Percentiles rank a stretch among this genome's conserved stretches.
Evolutionary conservation across 2,329 filamentous ascomycete species (phyloP).

Genomic region (Aureobasidium sp.): DNA sequence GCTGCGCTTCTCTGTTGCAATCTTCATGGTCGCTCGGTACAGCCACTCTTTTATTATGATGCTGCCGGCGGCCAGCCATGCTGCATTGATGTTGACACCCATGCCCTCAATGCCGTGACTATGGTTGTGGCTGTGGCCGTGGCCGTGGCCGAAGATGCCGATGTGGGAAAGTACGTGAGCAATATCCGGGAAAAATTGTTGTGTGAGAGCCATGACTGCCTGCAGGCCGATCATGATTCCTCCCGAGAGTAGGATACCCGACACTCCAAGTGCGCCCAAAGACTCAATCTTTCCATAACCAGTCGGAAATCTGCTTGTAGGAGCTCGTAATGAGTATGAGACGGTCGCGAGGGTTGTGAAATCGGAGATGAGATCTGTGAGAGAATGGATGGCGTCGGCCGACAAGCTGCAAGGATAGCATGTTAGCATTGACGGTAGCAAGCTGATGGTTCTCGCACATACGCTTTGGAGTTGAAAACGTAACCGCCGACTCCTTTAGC

Average conservation of each 20-base stretch:
- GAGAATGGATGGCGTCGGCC: conserved; percentile 89
- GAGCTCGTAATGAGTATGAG: conserved; percentile 82
- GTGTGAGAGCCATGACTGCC: conserved; percentile 52
- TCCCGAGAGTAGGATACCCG: conserved; percentile 79
- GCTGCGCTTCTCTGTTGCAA: conserved; percentile 88
- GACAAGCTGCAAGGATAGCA: conserved; percentile 20
- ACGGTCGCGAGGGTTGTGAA: conserved; percentile 91
- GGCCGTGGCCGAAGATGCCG: conserved; percentile 46
- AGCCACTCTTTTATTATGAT: conserved; percentile 95
- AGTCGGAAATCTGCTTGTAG: conserved; percentile 74
- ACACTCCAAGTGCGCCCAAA: conserved; percentile 86
- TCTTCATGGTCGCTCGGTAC: conserved; percentile 95
- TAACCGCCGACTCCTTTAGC: conserved; percentile 90
- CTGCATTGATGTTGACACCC: conserved; percentile 83
- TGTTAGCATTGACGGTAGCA: not conserved
- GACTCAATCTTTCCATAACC: conserved; percentile 99
- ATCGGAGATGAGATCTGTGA: conserved; percentile 92
- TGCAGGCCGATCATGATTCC: conserved; percentile 81
- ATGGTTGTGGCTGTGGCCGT: conserved; percentile 62
- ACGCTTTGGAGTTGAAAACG: conserved; percentile 79
- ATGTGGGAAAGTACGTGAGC: conserved; percentile 37
- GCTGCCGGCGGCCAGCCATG: conserved; percentile 85
- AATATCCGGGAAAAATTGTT: conserved; percentile 44
- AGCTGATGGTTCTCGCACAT: conserved; percentile 17
- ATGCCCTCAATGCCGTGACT: conserved; percentile 48